A percentile compares a stretch with the other conserved stretches of the same genome.
Conservation (phyloP, 768 basidiomycete species). For the Suillus bovinus region DNA sequence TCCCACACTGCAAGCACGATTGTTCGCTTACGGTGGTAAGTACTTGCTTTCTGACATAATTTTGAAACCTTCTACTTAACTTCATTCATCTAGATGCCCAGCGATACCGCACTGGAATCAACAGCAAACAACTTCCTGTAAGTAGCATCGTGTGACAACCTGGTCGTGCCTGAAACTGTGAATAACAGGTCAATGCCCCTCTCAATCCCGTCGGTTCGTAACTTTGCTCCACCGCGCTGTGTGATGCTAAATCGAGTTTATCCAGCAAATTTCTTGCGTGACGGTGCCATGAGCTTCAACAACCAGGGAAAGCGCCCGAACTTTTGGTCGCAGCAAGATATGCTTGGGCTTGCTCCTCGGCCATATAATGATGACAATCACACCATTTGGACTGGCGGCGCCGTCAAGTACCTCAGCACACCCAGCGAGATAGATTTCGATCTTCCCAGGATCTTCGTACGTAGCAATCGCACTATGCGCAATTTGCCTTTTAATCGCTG, state of each 20-base stretch:
- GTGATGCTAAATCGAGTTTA: neutral
- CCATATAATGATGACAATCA: slow-evolving; percentile 41
- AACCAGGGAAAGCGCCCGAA: slow-evolving; percentile 43
- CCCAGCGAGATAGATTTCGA: slow-evolving; percentile 42
- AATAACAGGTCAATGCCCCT: slow-evolving; percentile 36
- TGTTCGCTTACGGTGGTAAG: slow-evolving; percentile 57
- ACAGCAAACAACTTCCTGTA: slow-evolving; percentile 40
- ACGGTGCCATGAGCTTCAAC: slow-evolving; percentile 37
- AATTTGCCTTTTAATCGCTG: neutral
- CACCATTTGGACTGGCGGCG: slow-evolving; percentile 43
- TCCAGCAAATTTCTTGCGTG: slow-evolving; percentile 40
- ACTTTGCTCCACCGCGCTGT: neutral
- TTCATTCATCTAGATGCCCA: slow-evolving; percentile 32
- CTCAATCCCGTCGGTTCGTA: slow-evolving; percentile 37
- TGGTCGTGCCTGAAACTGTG: neutral
- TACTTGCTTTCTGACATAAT: neutral
- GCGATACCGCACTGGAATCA: slow-evolving; percentile 40
- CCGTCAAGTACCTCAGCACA: slow-evolving; percentile 36
- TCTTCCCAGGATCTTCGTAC: slow-evolving; percentile 36
- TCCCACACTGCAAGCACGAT: slow-evolving; percentile 56
- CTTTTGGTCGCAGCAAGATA: slow-evolving; percentile 37
- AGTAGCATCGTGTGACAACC: neutral
- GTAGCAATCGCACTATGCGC: neutral
- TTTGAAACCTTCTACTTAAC: neutral
- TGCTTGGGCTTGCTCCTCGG: slow-evolving; percentile 33